Conservation (phyloP, 495 filamentous ascomycete genomes). For the Amphirosellinia nigrospora region DNA sequence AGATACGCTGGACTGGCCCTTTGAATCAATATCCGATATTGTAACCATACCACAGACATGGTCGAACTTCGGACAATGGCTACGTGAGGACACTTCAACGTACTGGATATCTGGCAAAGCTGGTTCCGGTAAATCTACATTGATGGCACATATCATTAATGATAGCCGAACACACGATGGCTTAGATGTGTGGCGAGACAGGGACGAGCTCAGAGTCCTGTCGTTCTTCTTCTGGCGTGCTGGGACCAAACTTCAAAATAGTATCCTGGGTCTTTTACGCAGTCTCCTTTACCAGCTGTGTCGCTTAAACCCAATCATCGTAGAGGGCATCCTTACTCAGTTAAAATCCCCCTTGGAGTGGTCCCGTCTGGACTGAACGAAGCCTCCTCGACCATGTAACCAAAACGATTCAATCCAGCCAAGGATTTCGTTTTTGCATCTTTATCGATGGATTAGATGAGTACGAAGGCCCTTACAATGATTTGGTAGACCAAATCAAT, state of each 20-base stretch:
- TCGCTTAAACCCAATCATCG: neutral
- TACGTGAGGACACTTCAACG: constrained; percentile 17
- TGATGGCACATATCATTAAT: constrained; percentile 20
- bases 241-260: constrained; percentile 42
- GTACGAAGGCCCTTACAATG: neutral
- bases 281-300: constrained; percentile 14
- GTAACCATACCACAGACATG: neutral
- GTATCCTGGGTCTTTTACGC: constrained; percentile 22
- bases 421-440: neutral
- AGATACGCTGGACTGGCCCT: too few species aligned
- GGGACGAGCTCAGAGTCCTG: constrained; percentile 30
- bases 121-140: too few species aligned
- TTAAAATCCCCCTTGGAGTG: neutral
- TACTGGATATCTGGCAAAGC: constrained; percentile 27
- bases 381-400: neutral
- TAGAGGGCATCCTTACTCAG: neutral
- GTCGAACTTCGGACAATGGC: constrained; percentile 12
- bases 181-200: constrained; percentile 31
- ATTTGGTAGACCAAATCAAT: constrained; percentile 3
- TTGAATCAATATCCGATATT: too few species aligned
- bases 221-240: constrained; percentile 52
- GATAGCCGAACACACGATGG: constrained; percentile 10
- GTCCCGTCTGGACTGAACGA: constrained; percentile 3
- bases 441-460: constrained; percentile 19
- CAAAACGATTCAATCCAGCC: neutral